Conservation (phyloP, 2,329 filamentous ascomycete genomes). For the Colletotrichum sp. region DNA sequence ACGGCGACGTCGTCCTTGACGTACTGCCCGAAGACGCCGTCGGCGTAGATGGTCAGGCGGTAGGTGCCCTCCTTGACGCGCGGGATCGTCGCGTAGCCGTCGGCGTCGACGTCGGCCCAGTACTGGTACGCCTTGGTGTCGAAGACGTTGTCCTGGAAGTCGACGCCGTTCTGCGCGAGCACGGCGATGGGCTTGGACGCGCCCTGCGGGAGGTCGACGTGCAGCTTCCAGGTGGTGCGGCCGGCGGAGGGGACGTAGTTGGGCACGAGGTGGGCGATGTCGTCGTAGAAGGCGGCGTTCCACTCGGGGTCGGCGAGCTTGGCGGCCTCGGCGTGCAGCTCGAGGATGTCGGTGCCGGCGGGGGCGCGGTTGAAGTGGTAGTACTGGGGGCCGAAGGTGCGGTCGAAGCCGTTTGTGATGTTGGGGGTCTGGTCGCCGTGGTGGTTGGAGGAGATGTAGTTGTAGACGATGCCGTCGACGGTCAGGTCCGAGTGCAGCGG, state of each 20-base stretch:
- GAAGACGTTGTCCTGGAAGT: conserved; percentile 63
- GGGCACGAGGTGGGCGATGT: conserved; percentile 62
- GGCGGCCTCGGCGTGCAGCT: conserved; percentile 58
- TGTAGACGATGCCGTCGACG: conserved; percentile 67
- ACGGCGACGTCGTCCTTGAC: conserved; percentile 53
- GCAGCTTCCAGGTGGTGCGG: conserved; percentile 55
- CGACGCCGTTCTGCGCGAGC: conserved; percentile 52
- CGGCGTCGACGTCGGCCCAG: conserved; percentile 53
- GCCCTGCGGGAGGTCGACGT: conserved; percentile 54
- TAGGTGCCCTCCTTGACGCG: conserved; percentile 62
- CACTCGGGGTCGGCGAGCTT: conserved; percentile 55
- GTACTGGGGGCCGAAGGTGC: conserved; percentile 66
- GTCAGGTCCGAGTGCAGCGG: conserved; percentile 63
- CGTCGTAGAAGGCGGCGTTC: conserved; percentile 67
- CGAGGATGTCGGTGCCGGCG: conserved; percentile 46
- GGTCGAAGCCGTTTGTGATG: conserved; percentile 65
- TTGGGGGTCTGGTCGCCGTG: conserved; percentile 65
- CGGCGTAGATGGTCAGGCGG: conserved; percentile 67
- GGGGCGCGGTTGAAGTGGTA: conserved; percentile 65
- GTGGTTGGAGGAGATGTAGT: conserved; percentile 64
- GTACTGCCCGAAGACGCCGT: conserved; percentile 66
- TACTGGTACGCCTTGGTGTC: conserved; percentile 59
- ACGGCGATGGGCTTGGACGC: conserved; percentile 56
- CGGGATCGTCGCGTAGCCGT: conserved; percentile 52
- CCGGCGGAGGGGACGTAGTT: conserved; percentile 60